Percentiles rank a stretch among this genome's conserved stretches.
Conservation (phyloP, 108 stramenopile genomes). For the Conticribra guillardii region DNA sequence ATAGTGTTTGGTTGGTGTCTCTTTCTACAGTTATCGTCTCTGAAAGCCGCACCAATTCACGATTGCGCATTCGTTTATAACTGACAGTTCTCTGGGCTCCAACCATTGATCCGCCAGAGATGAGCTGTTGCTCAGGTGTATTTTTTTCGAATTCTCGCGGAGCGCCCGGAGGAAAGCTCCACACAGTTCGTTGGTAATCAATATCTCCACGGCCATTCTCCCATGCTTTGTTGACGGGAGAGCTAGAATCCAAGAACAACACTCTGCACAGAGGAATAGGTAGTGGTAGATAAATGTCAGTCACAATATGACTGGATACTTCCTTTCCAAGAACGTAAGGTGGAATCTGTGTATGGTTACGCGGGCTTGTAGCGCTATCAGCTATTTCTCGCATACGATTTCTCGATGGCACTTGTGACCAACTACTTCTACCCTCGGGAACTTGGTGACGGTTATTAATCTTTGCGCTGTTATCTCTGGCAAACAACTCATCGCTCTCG, state of each 20-base stretch:
- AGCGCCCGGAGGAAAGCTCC: slow-evolving; percentile 78
- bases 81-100: slow-evolving; percentile 72
- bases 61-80: slow-evolving; percentile 67
- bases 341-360: slow-evolving; percentile 35
- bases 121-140: slow-evolving; percentile 72
- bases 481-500: neutral
- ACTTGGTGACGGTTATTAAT: slow-evolving; percentile 21
- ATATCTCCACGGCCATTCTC: slow-evolving; percentile 73
- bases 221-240: slow-evolving; percentile 79
- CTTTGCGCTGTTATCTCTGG: slow-evolving; percentile 12
- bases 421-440: slow-evolving; percentile 27
- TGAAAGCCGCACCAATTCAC: slow-evolving; percentile 59
- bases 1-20: slow-evolving; percentile 65
- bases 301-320: slow-evolving; percentile 66
- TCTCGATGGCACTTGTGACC: slow-evolving; percentile 46
- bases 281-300: slow-evolving; percentile 63
- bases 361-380: slow-evolving; percentile 5
- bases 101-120: slow-evolving; percentile 78
- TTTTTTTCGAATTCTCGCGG: slow-evolving; percentile 72
- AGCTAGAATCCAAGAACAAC: slow-evolving; percentile 75
- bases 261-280: slow-evolving; percentile 77
- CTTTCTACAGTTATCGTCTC: slow-evolving; percentile 76
- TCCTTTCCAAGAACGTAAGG: slow-evolving; percentile 72
- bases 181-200: slow-evolving; percentile 66
- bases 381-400: slow-evolving; percentile 29